These are phyloP conservation scores for Calonectria crousiana DNA, from an alignment of 2,329 filamentous ascomycete genomes.

Conservation along the genomic window DNA sequence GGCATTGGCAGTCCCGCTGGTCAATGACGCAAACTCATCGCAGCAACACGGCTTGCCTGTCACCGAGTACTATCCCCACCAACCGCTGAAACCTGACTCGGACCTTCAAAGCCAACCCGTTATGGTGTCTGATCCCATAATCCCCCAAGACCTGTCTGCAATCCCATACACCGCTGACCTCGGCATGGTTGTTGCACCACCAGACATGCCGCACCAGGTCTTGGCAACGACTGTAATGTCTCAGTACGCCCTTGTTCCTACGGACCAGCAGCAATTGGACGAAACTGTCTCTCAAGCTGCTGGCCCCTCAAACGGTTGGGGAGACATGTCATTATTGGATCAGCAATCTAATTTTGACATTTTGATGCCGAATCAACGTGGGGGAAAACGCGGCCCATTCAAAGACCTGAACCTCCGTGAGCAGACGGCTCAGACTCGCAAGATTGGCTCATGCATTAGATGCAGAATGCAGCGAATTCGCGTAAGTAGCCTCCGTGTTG, in stretches of 20 bases:
- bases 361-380: constrained; percentile 46
- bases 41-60: constrained; percentile 34
- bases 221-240: constrained; percentile 30
- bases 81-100: constrained; percentile 37
- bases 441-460: constrained; percentile 69
- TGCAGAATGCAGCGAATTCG: constrained; percentile 73
- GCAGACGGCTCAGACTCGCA: constrained; percentile 68
- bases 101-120: constrained; percentile 32
- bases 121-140: constrained; percentile 32
- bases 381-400: constrained; percentile 64
- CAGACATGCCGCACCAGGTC: constrained; percentile 30
- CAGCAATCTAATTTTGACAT: constrained; percentile 47
- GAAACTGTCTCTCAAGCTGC: constrained; percentile 26
- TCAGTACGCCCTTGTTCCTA: constrained; percentile 34
- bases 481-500: constrained; percentile 54
- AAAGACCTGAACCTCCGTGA: constrained; percentile 63
- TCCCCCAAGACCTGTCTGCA: constrained; percentile 32
- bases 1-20: constrained; percentile 30
- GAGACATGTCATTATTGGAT: constrained; percentile 32
- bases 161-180: constrained; percentile 36
- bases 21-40: constrained; percentile 24
- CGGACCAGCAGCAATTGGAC: constrained; percentile 24
- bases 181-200: constrained; percentile 26
- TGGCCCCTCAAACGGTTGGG: constrained; percentile 31
- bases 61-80: constrained; percentile 36